A percentile compares a stretch with the other conserved stretches of the same genome.
Conservation (phyloP, 164 flowering plant species). For the Kalanchoe fedtschenkoi region DNA sequence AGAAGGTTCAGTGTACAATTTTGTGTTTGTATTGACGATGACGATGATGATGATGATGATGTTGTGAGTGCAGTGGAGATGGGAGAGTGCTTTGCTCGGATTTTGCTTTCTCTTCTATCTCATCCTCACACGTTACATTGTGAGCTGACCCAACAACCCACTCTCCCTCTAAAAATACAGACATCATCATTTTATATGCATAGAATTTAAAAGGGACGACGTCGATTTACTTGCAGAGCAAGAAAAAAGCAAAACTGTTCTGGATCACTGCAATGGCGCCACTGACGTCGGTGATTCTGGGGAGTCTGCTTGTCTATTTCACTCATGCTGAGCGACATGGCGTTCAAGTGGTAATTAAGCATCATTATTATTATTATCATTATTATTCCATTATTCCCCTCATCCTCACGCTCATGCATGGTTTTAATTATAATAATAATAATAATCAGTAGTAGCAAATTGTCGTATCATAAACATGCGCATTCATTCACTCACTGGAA, state of each 20-base stretch:
- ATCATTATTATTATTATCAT: background rate
- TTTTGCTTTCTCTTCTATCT: constrained; percentile 75
- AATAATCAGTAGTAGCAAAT: background rate
- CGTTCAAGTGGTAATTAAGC: constrained; percentile 32
- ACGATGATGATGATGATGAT: background rate
- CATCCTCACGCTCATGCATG: too few relatives aligned
- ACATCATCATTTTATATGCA: background rate
- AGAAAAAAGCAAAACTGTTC: constrained; percentile 27
- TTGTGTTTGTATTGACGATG: background rate
- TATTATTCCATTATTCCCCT: background rate
- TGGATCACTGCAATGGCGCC: constrained; percentile 50
- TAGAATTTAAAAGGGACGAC: background rate
- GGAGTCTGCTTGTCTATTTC: constrained; percentile 32
- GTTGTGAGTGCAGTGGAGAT: constrained; percentile 81
- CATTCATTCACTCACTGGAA: background rate
- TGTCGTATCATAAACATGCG: background rate
- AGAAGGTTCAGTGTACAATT: too few relatives aligned
- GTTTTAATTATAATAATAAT: too few relatives aligned
- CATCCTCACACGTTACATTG: constrained; percentile 55
- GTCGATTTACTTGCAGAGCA: constrained; percentile 21
- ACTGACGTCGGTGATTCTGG: constrained; percentile 30
- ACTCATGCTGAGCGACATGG: constrained; percentile 44
- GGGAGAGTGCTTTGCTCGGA: constrained; percentile 88
- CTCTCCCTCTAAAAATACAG: background rate
- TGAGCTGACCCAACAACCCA: constrained; percentile 29